These are phyloP conservation scores for Darksidea phi DNA, from an alignment of 495 filamentous ascomycete species.

Conservation along the genomic window DNA sequence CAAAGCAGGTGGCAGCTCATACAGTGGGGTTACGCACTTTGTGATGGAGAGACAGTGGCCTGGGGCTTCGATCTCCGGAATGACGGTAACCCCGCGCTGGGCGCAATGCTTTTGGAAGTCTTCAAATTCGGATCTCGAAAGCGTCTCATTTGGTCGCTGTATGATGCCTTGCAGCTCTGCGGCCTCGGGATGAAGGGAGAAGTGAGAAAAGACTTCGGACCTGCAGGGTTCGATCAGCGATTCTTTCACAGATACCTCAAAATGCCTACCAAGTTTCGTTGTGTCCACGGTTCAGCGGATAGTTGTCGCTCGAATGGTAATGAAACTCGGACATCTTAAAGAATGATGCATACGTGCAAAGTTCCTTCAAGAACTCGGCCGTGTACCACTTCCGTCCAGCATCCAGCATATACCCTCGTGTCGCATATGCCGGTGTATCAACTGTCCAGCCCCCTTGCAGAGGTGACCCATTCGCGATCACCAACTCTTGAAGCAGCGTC, in stretches of 20 bases:
- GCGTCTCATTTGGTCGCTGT: conserved; percentile 51
- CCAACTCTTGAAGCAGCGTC: conserved; percentile 51
- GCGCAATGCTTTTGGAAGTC: conserved; percentile 55
- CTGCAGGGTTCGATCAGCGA: too few relatives aligned
- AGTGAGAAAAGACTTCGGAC: conserved; percentile 52
- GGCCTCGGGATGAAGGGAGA: conserved; percentile 49
- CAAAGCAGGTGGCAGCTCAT: too few relatives aligned
- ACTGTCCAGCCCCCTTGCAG: conserved; percentile 41
- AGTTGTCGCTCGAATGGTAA: conserved; percentile 59
- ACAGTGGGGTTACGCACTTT: too few relatives aligned
- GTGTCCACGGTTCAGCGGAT: conserved; percentile 54
- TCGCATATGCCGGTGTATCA: conserved; percentile 52
- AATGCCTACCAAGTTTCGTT: conserved; percentile 50
- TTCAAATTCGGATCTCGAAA: conserved; percentile 50
- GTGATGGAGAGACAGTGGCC: conserved; percentile 55
- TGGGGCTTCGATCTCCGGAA: conserved; percentile 57
- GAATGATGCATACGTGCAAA: conserved; percentile 57
- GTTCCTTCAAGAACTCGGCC: conserved; percentile 52
- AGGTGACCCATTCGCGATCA: conserved; percentile 38
- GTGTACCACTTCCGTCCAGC: conserved; percentile 60
- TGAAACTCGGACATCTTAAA: conserved; percentile 61
- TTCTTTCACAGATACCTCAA: too few relatives aligned
- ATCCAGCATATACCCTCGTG: conserved; percentile 55
- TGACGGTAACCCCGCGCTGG: conserved; percentile 52
- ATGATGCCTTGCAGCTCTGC: conserved; percentile 47